Base-by-base conservation (phyloP, 106 monocot species). In the Allium sativum region DNA sequence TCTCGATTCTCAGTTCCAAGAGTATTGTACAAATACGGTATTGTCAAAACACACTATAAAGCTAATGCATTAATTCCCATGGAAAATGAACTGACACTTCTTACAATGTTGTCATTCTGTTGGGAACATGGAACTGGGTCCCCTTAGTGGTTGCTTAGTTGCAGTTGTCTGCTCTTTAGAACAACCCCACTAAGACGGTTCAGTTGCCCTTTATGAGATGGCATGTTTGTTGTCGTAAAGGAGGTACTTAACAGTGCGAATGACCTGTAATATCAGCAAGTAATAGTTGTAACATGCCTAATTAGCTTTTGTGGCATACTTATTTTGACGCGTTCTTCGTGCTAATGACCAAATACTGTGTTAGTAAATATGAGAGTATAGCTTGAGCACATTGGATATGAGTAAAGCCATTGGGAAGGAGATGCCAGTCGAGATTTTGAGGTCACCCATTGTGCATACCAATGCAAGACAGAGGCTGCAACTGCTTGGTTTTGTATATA, bases 101-200 rank as follows among this genome's bases (percentile, higher is more conserved):
- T n/a, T n/a, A n/a, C n/a, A n/a, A n/a, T n/a, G n/a, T n/a, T n/a
- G n/a, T n/a, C n/a, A n/a, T 22, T 77, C 84, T 66, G 87, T 96
- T 13, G 45, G 19, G 12, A 48, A 65, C 52, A 96, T 96, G 90
- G 87, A 84, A 52, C 67, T 91, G 20, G 82, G 72, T 69, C 66
- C 90, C 17, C 76, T 96, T 7, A 82, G 96, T 72, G 96, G 90
- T 31, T 91, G 96, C 71, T 82, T 96, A 68, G 96, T 86, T 60
- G 96, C 96, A 44, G 68, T 91, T 0, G 96, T 96, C 43, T 96
- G 96, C 56, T 96, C 96, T 16, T 79, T 79, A 31, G 96, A 96
- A 65, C 96, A 96, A 56, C 96, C 96, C 96, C 96, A 13, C 79
- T 96, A 31, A 90, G 96, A 4, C 96, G 90, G 0, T 59, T 90